These are phyloP conservation scores for Botrytis fabae DNA, from an alignment of 2,329 filamentous ascomycete species.

Conservation along the genomic window DNA sequence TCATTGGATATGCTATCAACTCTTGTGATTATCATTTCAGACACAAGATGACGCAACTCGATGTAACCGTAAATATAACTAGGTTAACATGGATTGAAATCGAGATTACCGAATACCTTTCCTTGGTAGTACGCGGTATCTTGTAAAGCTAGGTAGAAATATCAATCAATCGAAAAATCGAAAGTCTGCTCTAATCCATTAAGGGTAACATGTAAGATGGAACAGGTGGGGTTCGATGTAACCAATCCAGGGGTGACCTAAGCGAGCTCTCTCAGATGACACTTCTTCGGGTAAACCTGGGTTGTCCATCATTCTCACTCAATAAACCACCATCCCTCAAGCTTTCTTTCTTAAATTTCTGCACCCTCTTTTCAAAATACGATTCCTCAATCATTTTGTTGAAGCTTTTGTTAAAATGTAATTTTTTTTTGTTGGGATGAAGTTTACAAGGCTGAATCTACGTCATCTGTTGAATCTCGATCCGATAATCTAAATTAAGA, in stretches of 20 bases:
- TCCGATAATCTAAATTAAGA: no score
- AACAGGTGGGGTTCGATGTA: background rate
- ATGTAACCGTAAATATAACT: background rate
- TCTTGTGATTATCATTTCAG: background rate
- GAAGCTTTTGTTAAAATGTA: background rate
- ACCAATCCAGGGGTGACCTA: background rate
- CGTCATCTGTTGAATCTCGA: background rate
- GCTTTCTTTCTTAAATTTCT: background rate
- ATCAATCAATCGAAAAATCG: background rate
- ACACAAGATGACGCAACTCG: background rate
- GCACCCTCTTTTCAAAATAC: background rate
- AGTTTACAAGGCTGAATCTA: background rate
- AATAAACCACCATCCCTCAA: background rate
- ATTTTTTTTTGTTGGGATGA: background rate
- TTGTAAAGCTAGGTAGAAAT: background rate
- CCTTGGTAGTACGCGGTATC: background rate
- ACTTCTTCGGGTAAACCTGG: background rate
- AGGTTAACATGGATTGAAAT: background rate
- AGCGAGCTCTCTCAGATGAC: background rate
- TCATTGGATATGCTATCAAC: no score
- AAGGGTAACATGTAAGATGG: background rate
- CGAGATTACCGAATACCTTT: background rate
- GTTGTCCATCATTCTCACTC: background rate
- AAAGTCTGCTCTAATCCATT: background rate
- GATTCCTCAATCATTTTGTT: background rate